A percentile compares a stretch with the other conserved stretches of the same genome.
phyloP scores from a whole-genome alignment of 345 rosid genomes.

The Rhizophora mangle region DNA sequence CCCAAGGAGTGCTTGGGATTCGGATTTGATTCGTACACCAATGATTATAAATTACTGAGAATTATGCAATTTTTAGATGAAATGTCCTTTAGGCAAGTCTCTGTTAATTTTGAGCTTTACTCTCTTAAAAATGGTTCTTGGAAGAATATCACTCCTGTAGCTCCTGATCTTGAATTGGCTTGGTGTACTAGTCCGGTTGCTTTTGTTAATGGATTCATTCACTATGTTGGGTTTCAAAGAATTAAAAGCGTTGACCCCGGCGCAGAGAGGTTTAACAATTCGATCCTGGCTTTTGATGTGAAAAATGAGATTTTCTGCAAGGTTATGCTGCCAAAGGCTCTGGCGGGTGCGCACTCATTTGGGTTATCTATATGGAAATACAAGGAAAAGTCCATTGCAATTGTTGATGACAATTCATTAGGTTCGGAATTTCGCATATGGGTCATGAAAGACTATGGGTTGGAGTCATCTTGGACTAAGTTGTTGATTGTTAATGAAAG shows the following conservation, averaged over 20 bases:
- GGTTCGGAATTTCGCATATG: background rate
- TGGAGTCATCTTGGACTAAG: background rate
- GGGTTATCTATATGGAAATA: background rate
- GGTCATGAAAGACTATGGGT: background rate
- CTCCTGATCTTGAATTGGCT: background rate
- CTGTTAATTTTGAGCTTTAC: background rate
- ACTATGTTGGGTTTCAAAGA: background rate
- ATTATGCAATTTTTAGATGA: background rate
- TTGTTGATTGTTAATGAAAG: background rate
- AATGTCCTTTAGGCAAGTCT: background rate
- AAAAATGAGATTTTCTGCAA: background rate
- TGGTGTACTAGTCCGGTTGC: too few species aligned
- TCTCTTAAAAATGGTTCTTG: background rate
- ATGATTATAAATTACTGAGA: background rate
- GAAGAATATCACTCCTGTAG: background rate
- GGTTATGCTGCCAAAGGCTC: background rate
- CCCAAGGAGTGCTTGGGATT: background rate
- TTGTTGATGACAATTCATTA: background rate
- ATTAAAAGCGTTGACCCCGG: background rate
- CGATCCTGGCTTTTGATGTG: slow-evolving; percentile 4
- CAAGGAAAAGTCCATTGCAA: background rate
- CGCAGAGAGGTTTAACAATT: background rate
- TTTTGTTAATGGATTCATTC: background rate
- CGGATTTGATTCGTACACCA: background rate
- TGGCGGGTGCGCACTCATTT: background rate